These are phyloP conservation scores for Penicillium polonicum DNA, from an alignment of 2,329 filamentous ascomycete species.

Conservation along the genomic window DNA sequence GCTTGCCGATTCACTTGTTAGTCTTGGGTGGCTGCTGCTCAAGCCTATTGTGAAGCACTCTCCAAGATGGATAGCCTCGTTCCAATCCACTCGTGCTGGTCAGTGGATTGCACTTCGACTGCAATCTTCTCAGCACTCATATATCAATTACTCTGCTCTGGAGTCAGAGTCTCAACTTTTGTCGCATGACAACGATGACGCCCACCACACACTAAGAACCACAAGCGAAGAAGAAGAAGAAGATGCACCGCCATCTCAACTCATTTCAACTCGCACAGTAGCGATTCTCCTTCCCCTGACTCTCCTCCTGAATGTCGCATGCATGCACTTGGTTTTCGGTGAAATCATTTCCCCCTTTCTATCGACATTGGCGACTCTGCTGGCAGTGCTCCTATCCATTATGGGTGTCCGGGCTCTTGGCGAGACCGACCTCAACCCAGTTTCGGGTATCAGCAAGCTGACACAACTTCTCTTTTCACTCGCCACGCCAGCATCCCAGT, in stretches of 20 bases:
- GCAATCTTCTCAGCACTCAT: slow-evolving; percentile 22
- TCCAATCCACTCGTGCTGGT: slow-evolving; percentile 32
- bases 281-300: slow-evolving; percentile 73
- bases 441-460: slow-evolving; percentile 93
- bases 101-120: slow-evolving; percentile 28
- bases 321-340: slow-evolving; percentile 81
- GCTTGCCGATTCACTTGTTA: slow-evolving; percentile 89
- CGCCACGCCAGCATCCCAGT: slow-evolving; percentile 75
- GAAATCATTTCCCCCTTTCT: slow-evolving; percentile 75
- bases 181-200: slow-evolving; percentile 5
- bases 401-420: slow-evolving; percentile 66
- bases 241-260: slow-evolving; percentile 81
- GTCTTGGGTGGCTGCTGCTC: slow-evolving; percentile 73
- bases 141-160: slow-evolving; percentile 35
- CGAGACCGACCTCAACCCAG: slow-evolving; percentile 92
- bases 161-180: slow-evolving; percentile 12
- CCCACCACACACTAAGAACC: not conserved
- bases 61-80: slow-evolving; percentile 33
- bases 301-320: slow-evolving; percentile 73
- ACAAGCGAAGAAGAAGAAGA: slow-evolving; percentile 50
- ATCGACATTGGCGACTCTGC: slow-evolving; percentile 73
- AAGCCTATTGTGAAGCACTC: slow-evolving; percentile 59
- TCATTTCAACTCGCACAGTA: slow-evolving; percentile 71
- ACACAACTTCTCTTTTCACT: slow-evolving; percentile 94
- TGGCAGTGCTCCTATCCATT: slow-evolving; percentile 69